Conservation (phyloP, 352 stramenopile species). For the Pythium rishiriense region DNA sequence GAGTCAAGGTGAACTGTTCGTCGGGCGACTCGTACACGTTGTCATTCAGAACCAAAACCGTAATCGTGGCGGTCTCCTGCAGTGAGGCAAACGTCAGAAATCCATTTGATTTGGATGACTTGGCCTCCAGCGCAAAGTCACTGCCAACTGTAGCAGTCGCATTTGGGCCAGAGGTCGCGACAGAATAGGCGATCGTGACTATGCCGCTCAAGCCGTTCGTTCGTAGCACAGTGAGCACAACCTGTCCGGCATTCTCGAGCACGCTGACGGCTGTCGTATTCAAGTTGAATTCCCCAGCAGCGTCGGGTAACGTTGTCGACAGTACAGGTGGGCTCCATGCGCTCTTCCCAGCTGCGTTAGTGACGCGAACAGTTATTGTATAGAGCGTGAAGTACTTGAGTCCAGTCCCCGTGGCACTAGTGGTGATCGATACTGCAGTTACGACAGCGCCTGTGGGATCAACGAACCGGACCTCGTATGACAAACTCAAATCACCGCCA, state of each 20-base stretch:
- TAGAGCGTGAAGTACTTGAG: constrained; percentile 47
- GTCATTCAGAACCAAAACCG: constrained; percentile 50
- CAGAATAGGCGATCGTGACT: constrained; percentile 36
- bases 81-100: constrained; percentile 39
- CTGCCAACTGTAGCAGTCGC: constrained; percentile 35
- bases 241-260: constrained; percentile 39
- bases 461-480: constrained; percentile 22
- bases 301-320: constrained; percentile 43
- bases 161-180: neutral
- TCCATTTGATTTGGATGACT: constrained; percentile 18
- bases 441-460: neutral
- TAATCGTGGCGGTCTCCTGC: constrained; percentile 30
- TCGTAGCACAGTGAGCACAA: constrained; percentile 40
- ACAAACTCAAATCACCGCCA: constrained; percentile 38
- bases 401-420: constrained; percentile 13
- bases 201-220: constrained; percentile 45
- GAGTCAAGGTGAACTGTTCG: constrained; percentile 42
- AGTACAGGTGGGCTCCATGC: constrained; percentile 34
- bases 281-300: constrained; percentile 58
- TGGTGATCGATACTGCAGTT: constrained; percentile 2
- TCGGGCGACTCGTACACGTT: constrained; percentile 37
- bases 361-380: constrained; percentile 34
- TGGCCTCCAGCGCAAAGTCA: constrained; percentile 35
- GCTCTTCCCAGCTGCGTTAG: constrained; percentile 35
- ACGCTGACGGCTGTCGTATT: constrained; percentile 25